Percentiles rank a stretch among this genome's conserved stretches.
Evolutionary conservation across 2,329 filamentous ascomycete genomes (phyloP).

Genomic region (Dothidotthia symphoricarpi): DNA sequence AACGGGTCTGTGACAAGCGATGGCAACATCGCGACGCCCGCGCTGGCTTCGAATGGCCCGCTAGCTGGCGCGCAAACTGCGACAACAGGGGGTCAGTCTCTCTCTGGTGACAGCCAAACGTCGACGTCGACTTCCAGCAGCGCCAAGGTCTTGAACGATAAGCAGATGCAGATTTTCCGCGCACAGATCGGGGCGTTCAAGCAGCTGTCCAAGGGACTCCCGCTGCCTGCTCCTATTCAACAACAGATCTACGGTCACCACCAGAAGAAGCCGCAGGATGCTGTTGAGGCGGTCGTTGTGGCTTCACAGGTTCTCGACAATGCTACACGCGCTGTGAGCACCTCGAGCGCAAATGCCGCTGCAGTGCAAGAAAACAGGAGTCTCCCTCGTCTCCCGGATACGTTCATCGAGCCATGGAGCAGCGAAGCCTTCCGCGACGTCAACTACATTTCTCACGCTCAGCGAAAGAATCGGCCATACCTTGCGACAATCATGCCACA

Average conservation of each 20-base stretch:
- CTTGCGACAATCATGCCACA: slow-evolving; percentile 86
- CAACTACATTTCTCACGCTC: slow-evolving; percentile 75
- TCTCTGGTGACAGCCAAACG: slow-evolving; percentile 43
- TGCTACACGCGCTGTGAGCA: slow-evolving; percentile 45
- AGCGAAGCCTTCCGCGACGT: slow-evolving; percentile 57
- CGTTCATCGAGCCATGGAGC: slow-evolving; percentile 50
- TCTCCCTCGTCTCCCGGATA: slow-evolving; percentile 48
- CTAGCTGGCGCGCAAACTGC: slow-evolving; percentile 25
- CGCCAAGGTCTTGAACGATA: slow-evolving; percentile 46
- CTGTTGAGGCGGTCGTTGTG: slow-evolving; percentile 43
- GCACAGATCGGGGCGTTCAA: slow-evolving; percentile 92
- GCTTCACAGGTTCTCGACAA: slow-evolving; percentile 54
- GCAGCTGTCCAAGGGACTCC: slow-evolving; percentile 79
- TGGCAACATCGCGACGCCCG: slow-evolving; percentile 19
- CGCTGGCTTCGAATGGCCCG: slow-evolving; percentile 22
- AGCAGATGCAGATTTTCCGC: slow-evolving; percentile 75
- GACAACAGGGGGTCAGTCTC: slow-evolving; percentile 24
- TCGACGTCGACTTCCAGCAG: slow-evolving; percentile 30
- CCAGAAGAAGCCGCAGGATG: slow-evolving; percentile 53
- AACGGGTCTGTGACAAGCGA: slow-evolving; percentile 49
- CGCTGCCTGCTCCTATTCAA: slow-evolving; percentile 75
- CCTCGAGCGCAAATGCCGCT: slow-evolving; percentile 44
- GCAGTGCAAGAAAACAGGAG: slow-evolving; percentile 34
- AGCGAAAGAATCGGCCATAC: slow-evolving; percentile 72
- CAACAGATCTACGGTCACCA: slow-evolving; percentile 77